These are phyloP conservation scores for Solanum habrochaites DNA, from an alignment of 257 asterid species.

Conservation along the genomic window DNA sequence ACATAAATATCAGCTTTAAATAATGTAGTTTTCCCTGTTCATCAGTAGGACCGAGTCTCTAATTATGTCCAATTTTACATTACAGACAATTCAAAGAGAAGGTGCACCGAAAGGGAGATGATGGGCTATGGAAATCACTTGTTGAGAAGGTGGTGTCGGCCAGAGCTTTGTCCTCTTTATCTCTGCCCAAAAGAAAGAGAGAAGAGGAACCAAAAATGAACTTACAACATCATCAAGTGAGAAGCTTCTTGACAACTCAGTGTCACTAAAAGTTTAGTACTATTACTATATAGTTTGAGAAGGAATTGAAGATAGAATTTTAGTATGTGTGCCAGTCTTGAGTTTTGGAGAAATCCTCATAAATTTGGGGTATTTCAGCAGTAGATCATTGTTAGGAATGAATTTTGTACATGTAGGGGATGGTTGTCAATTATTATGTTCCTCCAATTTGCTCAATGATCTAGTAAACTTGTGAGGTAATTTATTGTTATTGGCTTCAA, in stretches of 20 bases:
- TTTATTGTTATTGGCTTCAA: background rate
- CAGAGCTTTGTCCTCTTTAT: slow-evolving; percentile 41
- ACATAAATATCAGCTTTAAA: background rate
- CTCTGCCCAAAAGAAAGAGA: slow-evolving; percentile 51
- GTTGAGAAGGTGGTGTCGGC: slow-evolving; percentile 65
- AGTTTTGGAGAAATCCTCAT: background rate
- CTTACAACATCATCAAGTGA: slow-evolving; percentile 13
- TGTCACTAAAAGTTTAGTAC: background rate
- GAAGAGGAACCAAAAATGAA: slow-evolving; percentile 30
- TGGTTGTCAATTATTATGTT: background rate
- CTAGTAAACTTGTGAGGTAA: background rate
- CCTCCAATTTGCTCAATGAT: background rate
- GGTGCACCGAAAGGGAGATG: slow-evolving; percentile 31
- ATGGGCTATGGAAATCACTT: slow-evolving; percentile 49
- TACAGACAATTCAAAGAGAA: slow-evolving; percentile 66
- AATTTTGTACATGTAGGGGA: background rate
- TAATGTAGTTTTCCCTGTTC: background rate
- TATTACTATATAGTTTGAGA: background rate
- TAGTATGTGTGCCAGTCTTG: background rate
- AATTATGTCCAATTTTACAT: background rate
- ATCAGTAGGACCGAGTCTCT: slow-evolving; percentile 4
- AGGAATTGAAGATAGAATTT: background rate
- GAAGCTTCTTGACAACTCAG: slow-evolving; percentile 17
- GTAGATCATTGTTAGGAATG: background rate
- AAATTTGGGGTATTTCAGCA: background rate